Evolutionary conservation across 2,329 filamentous ascomycete species (phyloP), one percentile per base, ranked within the genome.

Genomic region (Pseudogymnoascus pannorum): DNA sequence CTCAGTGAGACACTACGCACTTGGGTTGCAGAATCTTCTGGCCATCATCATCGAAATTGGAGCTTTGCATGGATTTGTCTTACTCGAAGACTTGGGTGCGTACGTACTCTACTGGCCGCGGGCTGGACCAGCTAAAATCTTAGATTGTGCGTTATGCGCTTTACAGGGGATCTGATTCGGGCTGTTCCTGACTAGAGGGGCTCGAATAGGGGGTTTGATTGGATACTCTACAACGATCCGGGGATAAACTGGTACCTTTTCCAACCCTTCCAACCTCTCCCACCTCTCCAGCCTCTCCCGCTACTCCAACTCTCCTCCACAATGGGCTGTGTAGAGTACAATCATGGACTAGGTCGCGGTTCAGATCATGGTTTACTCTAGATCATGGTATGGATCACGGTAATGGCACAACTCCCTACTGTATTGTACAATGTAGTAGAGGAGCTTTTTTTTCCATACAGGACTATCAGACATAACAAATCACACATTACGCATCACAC

Each of bases 81-180:
- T 29, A 51, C 22, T 24, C 4, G 24, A 12, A 51, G 44, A 29
- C 44, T 51, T 14, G 4, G 2, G 22, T 11, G 24, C 44, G 24
- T 51, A 51, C 44, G n/a, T 29, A 51, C 40, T 44, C 12, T 44
- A 14, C 36, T 16, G 8, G 36, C 2, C 36, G 12, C 42, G 42
- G 44, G 44, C 44, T 29, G 24, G 44, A 29, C 14, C 44, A 16
- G 44, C 44, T 51, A 51, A 51, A 29, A 51, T 51, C 14, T 51
- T 51, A 51, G 44, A 51, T 51, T 29, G 44, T 51, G 44, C 22
- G 22, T 51, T 51, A 51, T 51, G 44, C 44, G 44, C 44, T 51
- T 51, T 51, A 18, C 44, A 51, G 24, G 44, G 44, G 44, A 29
- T 48, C 44, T 16, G 8, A 29, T 51, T 51, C 22, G 24, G 44